Conservation (phyloP, 176 grass and related monocot genomes). For the Oryza brachyantha region DNA sequence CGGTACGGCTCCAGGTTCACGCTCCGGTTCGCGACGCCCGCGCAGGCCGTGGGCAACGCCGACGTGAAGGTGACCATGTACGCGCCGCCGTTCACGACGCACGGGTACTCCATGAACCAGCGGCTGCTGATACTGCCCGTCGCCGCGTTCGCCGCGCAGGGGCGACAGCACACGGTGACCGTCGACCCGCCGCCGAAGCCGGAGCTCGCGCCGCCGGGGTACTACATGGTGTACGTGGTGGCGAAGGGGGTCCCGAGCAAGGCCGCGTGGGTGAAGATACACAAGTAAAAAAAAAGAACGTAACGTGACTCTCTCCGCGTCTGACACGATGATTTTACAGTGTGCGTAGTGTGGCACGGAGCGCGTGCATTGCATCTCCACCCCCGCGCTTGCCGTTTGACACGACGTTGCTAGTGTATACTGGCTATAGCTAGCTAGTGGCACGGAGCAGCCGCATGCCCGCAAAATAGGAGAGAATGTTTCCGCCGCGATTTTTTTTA, state of each 20-base stretch:
- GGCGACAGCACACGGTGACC: neutral
- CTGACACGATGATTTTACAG: neutral
- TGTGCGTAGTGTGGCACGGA: neutral
- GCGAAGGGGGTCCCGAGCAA: constrained; percentile 66
- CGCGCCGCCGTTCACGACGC: constrained; percentile 80
- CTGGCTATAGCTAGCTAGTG: neutral
- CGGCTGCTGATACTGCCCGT: constrained; percentile 59
- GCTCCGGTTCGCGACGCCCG: constrained; percentile 35
- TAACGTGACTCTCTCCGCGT: neutral
- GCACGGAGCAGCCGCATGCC: neutral
- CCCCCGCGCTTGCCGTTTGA: neutral
- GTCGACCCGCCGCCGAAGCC: constrained; percentile 42
- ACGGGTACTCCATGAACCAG: constrained; percentile 89
- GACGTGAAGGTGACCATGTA: constrained; percentile 78
- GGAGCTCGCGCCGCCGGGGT: constrained; percentile 64
- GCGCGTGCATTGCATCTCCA: neutral
- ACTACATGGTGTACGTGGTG: constrained; percentile 63
- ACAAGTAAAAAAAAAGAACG: constrained; percentile 9
- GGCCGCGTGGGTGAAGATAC: constrained; percentile 64
- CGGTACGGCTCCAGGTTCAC: constrained; percentile 46
- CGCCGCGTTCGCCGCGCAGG: constrained; percentile 11
- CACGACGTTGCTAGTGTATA: too few relatives aligned
- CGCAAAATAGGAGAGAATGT: neutral
- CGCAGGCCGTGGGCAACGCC: neutral
- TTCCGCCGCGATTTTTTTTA: constrained; percentile 7